Conservation (phyloP, 1,284 basidiomycete genomes). For the Cutaneotrichosporon sp. region DNA sequence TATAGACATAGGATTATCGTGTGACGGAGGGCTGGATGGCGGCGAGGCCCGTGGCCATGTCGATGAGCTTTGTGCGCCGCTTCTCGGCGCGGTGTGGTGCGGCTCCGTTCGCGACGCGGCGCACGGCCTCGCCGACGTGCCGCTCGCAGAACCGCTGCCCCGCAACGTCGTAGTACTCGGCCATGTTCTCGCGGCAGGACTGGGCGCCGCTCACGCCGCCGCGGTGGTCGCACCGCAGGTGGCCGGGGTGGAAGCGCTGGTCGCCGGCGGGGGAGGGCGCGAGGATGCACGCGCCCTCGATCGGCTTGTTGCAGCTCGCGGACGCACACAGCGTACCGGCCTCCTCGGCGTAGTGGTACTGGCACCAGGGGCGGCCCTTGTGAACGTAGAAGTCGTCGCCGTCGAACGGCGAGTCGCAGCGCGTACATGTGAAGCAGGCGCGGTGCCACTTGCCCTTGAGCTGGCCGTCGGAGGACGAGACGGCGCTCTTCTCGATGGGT, state of each 20-base stretch:
- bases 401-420: conserved; percentile 81
- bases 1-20: not conserved
- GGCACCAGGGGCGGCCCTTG: conserved; percentile 81
- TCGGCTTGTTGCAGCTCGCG: conserved; percentile 74
- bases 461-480: conserved; percentile 86
- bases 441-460: conserved; percentile 89
- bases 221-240: conserved; percentile 62
- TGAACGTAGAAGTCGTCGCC: conserved; percentile 85
- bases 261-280: conserved; percentile 61
- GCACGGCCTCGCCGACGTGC: conserved; percentile 58
- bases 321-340: conserved; percentile 79
- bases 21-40: not conserved
- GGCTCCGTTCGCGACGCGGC: conserved; percentile 5
- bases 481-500: conserved; percentile 83
- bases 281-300: conserved; percentile 86
- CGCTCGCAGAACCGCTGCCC: conserved; percentile 77
- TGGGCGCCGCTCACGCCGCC: conserved; percentile 55
- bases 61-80: conserved; percentile 19
- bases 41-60: not conserved
- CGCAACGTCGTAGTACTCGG: conserved; percentile 82
- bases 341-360: conserved; percentile 84
- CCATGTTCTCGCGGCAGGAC: conserved; percentile 40
- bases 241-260: conserved; percentile 79
- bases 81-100: conserved; percentile 18
- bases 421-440: conserved; percentile 81